Conservation (phyloP, 1,284 basidiomycete genomes). For the Cystobasidium pallidum region DNA sequence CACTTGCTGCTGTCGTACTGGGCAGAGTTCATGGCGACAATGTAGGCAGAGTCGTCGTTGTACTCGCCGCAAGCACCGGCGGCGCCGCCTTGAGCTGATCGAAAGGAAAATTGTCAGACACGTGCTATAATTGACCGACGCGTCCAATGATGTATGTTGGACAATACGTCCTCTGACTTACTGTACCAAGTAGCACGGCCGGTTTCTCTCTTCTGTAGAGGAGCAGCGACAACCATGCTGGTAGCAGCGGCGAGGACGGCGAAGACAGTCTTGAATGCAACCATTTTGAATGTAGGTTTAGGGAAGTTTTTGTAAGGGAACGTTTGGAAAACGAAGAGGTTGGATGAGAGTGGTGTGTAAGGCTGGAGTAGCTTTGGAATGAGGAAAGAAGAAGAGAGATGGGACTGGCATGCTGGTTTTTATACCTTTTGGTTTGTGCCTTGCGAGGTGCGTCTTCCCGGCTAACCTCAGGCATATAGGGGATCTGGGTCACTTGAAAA, state of each 20-base stretch:
- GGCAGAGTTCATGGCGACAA: conserved; percentile 56
- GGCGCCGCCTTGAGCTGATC: conserved; percentile 34
- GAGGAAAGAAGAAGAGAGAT: conserved; percentile 14
- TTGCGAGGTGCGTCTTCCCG: not conserved
- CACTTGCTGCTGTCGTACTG: conserved; percentile 62
- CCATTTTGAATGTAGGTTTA: conserved; percentile 27
- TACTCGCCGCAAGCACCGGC: conserved; percentile 32
- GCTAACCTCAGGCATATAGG: not conserved
- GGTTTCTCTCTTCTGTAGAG: conserved; percentile 34
- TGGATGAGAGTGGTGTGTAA: not conserved
- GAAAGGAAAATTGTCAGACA: conserved; percentile 49
- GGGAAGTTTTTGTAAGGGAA: not conserved
- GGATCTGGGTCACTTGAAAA: conserved; percentile 20
- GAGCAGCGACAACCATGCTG: conserved; percentile 37
- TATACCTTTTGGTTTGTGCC: conserved; percentile 1
- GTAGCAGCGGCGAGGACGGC: conserved; percentile 36
- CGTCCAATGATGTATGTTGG: not conserved
- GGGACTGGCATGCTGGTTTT: not conserved
- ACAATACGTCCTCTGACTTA: not conserved
- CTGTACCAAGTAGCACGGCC: conserved; percentile 39
- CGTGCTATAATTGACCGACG: conserved; percentile 1
- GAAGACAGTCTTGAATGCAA: conserved; percentile 42
- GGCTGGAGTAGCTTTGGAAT: conserved; percentile 12
- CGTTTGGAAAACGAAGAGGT: not conserved
- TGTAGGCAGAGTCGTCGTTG: conserved; percentile 52